Conservation (phyloP, 768 basidiomycete species). For the Holtermannia corniformis region DNA sequence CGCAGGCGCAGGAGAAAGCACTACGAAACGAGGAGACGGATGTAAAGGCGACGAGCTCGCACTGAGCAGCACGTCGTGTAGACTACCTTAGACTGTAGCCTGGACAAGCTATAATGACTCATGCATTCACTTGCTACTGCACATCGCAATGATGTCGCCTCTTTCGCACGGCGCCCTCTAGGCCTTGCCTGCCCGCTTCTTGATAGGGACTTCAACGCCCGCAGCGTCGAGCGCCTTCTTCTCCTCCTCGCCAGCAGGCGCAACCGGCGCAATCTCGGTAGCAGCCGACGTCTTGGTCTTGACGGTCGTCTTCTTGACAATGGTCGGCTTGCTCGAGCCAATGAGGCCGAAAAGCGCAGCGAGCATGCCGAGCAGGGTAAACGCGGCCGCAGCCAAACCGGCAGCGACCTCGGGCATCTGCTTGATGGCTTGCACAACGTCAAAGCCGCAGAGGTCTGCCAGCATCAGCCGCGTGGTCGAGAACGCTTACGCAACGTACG, state of each 20-base stretch:
- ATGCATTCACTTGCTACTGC: too few species aligned
- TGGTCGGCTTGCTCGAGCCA: conserved; percentile 47
- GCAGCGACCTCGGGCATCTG: conserved; percentile 78
- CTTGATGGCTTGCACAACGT: conserved; percentile 61
- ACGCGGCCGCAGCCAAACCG: conserved; percentile 59
- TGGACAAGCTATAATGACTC: too few species aligned
- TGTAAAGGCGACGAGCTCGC: neutral
- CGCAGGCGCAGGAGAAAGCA: neutral
- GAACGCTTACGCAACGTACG: too few species aligned
- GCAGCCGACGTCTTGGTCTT: conserved; percentile 46
- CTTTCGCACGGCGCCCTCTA: neutral
- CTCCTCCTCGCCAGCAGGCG: conserved; percentile 31
- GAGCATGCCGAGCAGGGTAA: conserved; percentile 78
- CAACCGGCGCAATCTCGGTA: conserved; percentile 24
- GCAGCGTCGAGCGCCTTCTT: conserved; percentile 25
- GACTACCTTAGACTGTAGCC: too few species aligned
- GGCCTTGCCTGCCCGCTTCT: neutral
- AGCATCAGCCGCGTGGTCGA: neutral
- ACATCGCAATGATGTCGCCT: too few species aligned
- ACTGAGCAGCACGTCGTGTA: neutral
- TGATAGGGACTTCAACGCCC: conserved; percentile 15
- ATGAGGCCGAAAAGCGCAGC: conserved; percentile 69
- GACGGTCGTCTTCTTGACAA: conserved; percentile 49
- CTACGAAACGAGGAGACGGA: neutral
- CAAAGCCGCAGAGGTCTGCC: conserved; percentile 24